Conservation (phyloP, 2,329 filamentous ascomycete species). For the Botrytis cinerea region DNA sequence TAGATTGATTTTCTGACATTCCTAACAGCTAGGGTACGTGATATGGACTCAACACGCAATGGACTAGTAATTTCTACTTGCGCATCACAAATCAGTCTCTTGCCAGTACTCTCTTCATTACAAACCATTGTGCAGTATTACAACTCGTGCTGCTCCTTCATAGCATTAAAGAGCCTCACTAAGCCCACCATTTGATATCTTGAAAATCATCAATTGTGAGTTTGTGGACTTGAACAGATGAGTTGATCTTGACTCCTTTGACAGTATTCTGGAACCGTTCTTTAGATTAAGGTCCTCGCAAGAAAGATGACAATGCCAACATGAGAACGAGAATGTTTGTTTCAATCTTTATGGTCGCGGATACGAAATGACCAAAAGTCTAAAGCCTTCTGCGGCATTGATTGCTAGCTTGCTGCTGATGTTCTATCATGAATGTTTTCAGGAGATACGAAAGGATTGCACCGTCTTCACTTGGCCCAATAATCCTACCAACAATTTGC, state of each 20-base stretch:
- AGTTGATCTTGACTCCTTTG: neutral
- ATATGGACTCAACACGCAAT: neutral
- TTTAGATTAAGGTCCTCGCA: neutral
- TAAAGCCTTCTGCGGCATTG: neutral
- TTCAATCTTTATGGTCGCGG: neutral
- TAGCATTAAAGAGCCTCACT: neutral
- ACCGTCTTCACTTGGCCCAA: neutral
- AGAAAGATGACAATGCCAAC: too few species aligned
- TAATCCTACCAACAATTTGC: neutral
- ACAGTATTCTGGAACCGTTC: neutral
- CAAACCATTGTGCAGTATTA: neutral
- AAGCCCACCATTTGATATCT: neutral
- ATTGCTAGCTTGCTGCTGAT: neutral
- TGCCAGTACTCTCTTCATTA: neutral
- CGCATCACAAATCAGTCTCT: neutral
- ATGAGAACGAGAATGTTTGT: neutral
- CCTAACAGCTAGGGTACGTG: neutral
- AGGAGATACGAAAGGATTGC: neutral
- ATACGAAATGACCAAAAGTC: neutral
- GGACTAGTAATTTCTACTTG: neutral
- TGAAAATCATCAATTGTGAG: neutral
- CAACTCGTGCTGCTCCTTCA: neutral
- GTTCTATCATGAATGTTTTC: neutral
- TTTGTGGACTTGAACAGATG: neutral
- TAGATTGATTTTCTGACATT: conserved; percentile 30